A percentile compares a stretch with the other conserved stretches of the same genome.
Evolutionary conservation across 495 filamentous ascomycete genomes (phyloP).

Genomic region (Diplogelasinospora grovesii): DNA sequence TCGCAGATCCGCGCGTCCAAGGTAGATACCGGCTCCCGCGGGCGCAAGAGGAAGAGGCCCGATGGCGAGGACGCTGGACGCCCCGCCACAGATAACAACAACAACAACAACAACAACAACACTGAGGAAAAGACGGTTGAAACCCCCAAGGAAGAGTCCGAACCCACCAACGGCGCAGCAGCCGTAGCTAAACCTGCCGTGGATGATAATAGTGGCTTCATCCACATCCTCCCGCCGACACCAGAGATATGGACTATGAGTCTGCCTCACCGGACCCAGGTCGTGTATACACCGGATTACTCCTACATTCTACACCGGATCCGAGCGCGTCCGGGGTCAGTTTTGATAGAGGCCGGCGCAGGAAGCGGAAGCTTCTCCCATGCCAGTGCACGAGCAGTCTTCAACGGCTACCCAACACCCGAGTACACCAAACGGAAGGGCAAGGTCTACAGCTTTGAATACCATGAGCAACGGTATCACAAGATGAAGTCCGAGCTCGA

Average conservation of each 20-base stretch:
- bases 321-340: constrained; percentile 69
- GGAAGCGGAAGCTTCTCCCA: constrained; percentile 96
- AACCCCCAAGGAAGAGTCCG: too few relatives aligned
- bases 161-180: constrained; percentile 17
- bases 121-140: constrained; percentile 14
- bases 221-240: constrained; percentile 84
- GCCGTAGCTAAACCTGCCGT: constrained; percentile 44
- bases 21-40: constrained; percentile 80
- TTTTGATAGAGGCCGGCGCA: constrained; percentile 86
- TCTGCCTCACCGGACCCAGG: constrained; percentile 90
- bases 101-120: constrained; percentile 17
- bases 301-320: constrained; percentile 90
- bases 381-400: constrained; percentile 79
- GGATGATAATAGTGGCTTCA: constrained; percentile 72
- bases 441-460: constrained; percentile 90
- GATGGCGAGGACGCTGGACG: constrained; percentile 43
- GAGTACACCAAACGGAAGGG: constrained; percentile 47
- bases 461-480: constrained; percentile 68
- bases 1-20: constrained; percentile 83
- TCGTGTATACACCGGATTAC: constrained; percentile 96
- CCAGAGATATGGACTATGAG: constrained; percentile 88
- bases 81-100: constrained; percentile 21
- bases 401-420: constrained; percentile 62
- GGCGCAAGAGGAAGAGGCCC: constrained; percentile 51
- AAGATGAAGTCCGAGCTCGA: constrained; percentile 68